Evolutionary conservation across 2,329 filamentous ascomycete species (phyloP).

Genomic region (Fusarium metavorans): DNA sequence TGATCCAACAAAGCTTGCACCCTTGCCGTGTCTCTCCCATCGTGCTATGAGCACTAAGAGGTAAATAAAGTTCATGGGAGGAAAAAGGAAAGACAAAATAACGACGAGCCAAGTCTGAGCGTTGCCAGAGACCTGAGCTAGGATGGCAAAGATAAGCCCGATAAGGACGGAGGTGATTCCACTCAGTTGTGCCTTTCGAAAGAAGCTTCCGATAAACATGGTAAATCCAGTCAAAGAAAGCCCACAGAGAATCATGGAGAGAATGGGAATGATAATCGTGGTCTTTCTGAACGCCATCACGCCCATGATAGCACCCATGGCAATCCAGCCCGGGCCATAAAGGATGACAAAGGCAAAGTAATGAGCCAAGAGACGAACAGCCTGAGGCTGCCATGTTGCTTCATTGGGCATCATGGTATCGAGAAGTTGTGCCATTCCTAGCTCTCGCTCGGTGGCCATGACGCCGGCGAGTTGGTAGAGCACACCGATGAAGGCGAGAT

Average conservation of each 20-base stretch:
- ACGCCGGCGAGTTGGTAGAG: constrained; percentile 85
- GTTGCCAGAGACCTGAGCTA: constrained; percentile 68
- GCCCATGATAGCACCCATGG: constrained; percentile 70
- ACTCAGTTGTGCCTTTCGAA: constrained; percentile 64
- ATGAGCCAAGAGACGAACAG: constrained; percentile 76
- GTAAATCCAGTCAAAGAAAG: constrained; percentile 79
- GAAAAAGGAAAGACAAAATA: not conserved
- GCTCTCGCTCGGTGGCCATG: constrained; percentile 82
- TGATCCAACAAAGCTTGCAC: not conserved
- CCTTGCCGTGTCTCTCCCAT: not conserved
- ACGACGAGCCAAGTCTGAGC: not conserved
- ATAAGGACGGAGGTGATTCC: constrained; percentile 80
- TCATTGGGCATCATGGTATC: constrained; percentile 86
- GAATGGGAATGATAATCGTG: constrained; percentile 69
- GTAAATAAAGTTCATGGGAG: constrained; percentile 7
- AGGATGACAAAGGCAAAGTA: constrained; percentile 80
- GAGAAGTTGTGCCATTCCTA: constrained; percentile 83
- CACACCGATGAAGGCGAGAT: constrained; percentile 75
- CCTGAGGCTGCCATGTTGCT: constrained; percentile 77
- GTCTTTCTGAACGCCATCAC: constrained; percentile 68
- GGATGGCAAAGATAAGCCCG: constrained; percentile 77
- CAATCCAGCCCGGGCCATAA: constrained; percentile 82
- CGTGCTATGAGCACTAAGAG: not conserved
- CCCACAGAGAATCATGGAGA: constrained; percentile 78
- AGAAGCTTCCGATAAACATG: constrained; percentile 80